Base-by-base conservation (phyloP, 768 basidiomycete genomes). In the Boletus patriciae region DNA sequence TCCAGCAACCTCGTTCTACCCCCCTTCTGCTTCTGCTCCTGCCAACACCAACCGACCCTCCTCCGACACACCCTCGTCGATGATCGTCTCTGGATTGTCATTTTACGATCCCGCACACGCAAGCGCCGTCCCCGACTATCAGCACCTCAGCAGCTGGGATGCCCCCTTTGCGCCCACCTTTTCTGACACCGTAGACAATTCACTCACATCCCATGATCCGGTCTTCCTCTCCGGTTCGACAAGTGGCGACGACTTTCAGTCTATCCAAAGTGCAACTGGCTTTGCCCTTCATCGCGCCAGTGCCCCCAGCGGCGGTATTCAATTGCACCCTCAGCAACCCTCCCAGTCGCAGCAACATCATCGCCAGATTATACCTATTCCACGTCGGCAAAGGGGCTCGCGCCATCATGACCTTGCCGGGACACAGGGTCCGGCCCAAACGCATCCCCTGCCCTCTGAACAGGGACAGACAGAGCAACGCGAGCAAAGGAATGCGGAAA, bases 31-130 rank as follows among this genome's bases (percentile, higher is more conserved):
- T 16, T 25, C 60, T 12, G 40, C 45, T 25, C 34, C 50, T n/a
- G 4, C 48, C 2, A 16, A 42, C 47, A 3, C 53, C 18, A 34
- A 21, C 37, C 56, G 15, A 15, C 34, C 54, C 21, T n/a, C 44
- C 13, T 34, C 63, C 27, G 19, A 16, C 10, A 10, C 63, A 18
- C 5, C 59, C 10, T 15, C 62, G 2, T 54, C 64, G 40, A 84
- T 85, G 84, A 84, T 85, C 59, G 79, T 80, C 37, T 76, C 83
- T 16, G 74, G 76, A 0, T 74, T 81, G 10, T 76, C 81, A 8
- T 82, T 83, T 62, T 85, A 83, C 65, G 81, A 82, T 52, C 73
- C 82, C 6, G 70, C 78, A 19, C 72, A 74, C 4, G 63, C 70
- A n/a, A 62, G 66, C 21, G 52, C 70, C 63, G 70, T 58, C 49